Base-by-base conservation (phyloP, 2,329 filamentous ascomycete genomes). In the Aureobasidium sp. region DNA sequence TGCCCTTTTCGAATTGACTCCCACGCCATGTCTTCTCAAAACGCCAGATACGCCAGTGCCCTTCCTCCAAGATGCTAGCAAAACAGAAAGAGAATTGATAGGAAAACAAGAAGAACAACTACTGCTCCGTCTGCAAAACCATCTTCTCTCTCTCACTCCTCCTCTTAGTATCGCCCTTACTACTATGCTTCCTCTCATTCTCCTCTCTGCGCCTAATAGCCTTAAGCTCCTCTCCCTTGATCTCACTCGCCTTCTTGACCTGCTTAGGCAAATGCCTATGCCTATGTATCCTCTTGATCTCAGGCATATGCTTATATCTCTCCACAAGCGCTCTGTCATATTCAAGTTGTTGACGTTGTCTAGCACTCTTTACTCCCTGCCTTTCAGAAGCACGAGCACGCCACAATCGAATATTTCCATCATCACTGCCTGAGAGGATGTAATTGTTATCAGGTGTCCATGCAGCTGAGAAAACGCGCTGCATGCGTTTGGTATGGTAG, bases 401-500 rank as follows among this genome's bases (percentile, higher is more conserved):
- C 94, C 94, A 99, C 41, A 99, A 78, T 39, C 93, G 82, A 57
- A 91, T 82, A 72, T 97, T 96, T 65, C 94, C 94, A 72, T 97
- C 94, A 72, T 97, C 94, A 15, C 89, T 94, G 47, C 93, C 94
- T 5, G 89, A 91, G 52, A 99, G 82, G 25, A 99, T 77, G 73
- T 96, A 99, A 69, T 90, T 90, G 66, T 88, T 87, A 73, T 99
- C 94, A 6, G 91, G 89, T 0, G 91, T 94, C 82, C 89, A 97
- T 64, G 84, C 85, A 50, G 86, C 86, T 9, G 88, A 87, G 78
- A 95, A 95, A 61, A 97, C 91, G 67, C 93, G 85, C 78, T 97
- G 93, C 93, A 97, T 97, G 65, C 94, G 86, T 77, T 97, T 96
- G 21, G 94, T 97, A 78, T 97, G 92, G 76, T 97, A 99, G 53